These are phyloP conservation scores for Sapria himalayana DNA, from an alignment of 345 rosid genomes.

Conservation along the genomic window DNA sequence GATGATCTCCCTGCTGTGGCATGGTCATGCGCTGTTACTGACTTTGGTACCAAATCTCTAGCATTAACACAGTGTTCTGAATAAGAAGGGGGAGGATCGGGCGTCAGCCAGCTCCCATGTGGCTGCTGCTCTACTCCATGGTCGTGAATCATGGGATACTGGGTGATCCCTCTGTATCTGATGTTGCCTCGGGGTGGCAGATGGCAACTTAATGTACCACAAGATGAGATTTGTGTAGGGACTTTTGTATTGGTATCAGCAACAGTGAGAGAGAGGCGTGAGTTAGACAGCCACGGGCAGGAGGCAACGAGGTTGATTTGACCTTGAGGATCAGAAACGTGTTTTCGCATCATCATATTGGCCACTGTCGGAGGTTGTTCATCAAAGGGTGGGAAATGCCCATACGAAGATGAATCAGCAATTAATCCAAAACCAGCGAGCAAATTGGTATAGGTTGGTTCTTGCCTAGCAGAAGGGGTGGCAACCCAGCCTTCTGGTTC, in stretches of 20 bases:
- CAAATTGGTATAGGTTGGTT: conserved; percentile 33
- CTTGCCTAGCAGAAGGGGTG: conserved; percentile 27
- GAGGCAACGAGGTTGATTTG: conserved; percentile 19
- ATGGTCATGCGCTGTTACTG: conserved; percentile 14
- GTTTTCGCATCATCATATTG: conserved; percentile 14
- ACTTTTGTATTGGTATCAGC: conserved; percentile 15
- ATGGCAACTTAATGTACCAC: too few species aligned
- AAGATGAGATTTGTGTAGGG: conserved; percentile 11
- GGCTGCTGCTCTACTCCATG: conserved; percentile 19
- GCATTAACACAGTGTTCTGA: conserved; percentile 19
- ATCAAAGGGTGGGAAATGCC: conserved; percentile 16
- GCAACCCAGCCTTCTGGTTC: conserved; percentile 33
- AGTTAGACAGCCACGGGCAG: conserved; percentile 31
- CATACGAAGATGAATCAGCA: conserved; percentile 18
- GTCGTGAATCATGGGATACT: conserved; percentile 22
- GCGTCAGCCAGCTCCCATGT: conserved; percentile 36
- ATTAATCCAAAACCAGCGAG: conserved; percentile 39
- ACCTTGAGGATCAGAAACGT: conserved; percentile 21
- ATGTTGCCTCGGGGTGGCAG: conserved; percentile 15
- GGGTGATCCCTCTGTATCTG: conserved; percentile 17
- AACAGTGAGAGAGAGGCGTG: conserved; percentile 30
- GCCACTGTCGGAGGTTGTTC: conserved; percentile 17
- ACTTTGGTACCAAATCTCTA: conserved; percentile 18
- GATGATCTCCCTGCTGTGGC: conserved; percentile 22
- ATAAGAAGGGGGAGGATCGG: conserved; percentile 20